Evolutionary conservation across 257 asterid genomes (phyloP), one percentile per base, ranked within the genome.

Genomic region (Haberlea rhodopensis): DNA sequence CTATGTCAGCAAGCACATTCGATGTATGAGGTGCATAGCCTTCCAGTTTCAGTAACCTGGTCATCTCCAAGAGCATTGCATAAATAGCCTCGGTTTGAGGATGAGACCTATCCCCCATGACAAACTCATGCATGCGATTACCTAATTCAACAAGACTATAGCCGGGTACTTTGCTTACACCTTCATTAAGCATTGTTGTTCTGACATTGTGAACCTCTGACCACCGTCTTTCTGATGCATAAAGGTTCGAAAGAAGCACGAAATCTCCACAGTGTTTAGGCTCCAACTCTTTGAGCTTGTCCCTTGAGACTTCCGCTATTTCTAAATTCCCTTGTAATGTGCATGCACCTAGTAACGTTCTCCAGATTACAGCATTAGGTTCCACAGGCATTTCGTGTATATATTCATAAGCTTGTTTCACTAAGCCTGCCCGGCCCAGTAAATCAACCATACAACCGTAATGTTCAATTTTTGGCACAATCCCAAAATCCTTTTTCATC

Each of bases 361-460:
- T 82, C 95, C 96, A 89, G 16, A 87, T 87, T 58, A 89, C 94
- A 5, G 87, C 87, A 76, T 79, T 87, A 29, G 96, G 88, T 57
- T 86, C 71, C 22, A 85, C 40, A 5, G 91, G 88, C 95, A 89
- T 89, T 67, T 77, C 62, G 55, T 53, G 61, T 3, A 89, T 85
- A 62, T 87, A 89, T 16, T 81, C 79, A 34, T 85, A 78, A 4
- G 96, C 96, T 64, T 53, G 80, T 46, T 77, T 53, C 43, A 87
- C 90, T 68, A 81, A 78, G 54, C 95, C 96, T 2, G 91, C 96
- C 57, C 94, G 74, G 20, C 91, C 85, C 58, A 89, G 83, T 62
- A 89, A 70, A 80, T 89, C 96, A 60, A 89, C 95, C 91, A 89
- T 81, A 71, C 96, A 87, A 25, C 96, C 96, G 32, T 83, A 79